These are phyloP conservation scores for Eucalyptus leucophloia DNA, from an alignment of 345 rosid species.

Conservation along the genomic window DNA sequence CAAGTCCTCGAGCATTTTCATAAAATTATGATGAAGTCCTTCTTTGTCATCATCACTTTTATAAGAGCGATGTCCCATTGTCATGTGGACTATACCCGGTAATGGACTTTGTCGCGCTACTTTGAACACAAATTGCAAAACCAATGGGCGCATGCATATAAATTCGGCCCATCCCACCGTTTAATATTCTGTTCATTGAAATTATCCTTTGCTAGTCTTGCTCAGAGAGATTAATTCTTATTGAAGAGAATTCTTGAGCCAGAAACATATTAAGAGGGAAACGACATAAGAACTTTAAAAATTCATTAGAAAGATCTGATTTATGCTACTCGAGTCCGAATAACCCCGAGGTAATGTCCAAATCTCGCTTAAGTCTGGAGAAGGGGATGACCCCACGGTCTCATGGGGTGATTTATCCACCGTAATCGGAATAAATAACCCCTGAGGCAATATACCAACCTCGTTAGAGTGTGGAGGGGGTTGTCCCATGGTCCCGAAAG, in stretches of 20 bases:
- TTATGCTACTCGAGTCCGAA: neutral
- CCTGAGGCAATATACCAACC: neutral
- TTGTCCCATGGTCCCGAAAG: neutral
- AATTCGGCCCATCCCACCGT: neutral
- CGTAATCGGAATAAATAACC: neutral
- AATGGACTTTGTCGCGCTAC: neutral
- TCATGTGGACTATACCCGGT: neutral
- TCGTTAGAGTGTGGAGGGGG: neutral
- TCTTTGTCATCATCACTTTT: neutral
- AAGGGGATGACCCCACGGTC: neutral
- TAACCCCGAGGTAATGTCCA: neutral
- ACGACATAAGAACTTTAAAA: neutral
- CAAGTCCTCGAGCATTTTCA: neutral
- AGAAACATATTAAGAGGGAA: neutral
- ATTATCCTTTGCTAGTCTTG: neutral
- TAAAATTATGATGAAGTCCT: neutral
- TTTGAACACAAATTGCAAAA: neutral
- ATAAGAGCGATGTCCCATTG: neutral
- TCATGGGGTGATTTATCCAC: neutral
- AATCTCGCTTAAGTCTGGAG: neutral
- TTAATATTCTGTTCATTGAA: neutral
- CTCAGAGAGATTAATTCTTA: neutral
- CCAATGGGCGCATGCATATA: neutral
- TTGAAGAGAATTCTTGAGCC: neutral
- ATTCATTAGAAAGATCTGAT: neutral